These are phyloP conservation scores for Fraxinus latifolia DNA, from an alignment of 305 asterid species.

Conservation along the genomic window DNA sequence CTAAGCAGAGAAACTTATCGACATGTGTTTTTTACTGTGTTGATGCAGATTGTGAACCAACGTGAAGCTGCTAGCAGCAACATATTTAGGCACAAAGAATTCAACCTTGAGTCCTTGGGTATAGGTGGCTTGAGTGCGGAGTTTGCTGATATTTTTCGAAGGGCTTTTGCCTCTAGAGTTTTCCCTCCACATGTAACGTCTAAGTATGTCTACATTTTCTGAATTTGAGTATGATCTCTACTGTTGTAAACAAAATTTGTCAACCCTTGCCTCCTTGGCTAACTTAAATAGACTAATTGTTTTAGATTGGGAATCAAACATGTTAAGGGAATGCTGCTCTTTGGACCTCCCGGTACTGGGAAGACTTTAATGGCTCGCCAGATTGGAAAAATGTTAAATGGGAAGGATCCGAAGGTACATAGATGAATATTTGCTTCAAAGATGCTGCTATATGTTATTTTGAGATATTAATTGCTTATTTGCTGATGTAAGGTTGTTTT, in stretches of 20 bases:
- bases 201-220: constrained; percentile 54
- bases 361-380: constrained; percentile 99
- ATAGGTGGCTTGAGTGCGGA: constrained; percentile 96
- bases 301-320: constrained; percentile 93
- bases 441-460: constrained; percentile 21
- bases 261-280: constrained; percentile 17
- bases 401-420: constrained; percentile 96
- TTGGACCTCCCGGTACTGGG: constrained; percentile 99
- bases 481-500: constrained; percentile 8
- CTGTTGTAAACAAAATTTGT: not conserved
- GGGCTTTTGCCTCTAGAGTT: constrained; percentile 99
- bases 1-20: constrained; percentile 9
- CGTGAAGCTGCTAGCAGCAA: constrained; percentile 96
- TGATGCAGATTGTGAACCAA: constrained; percentile 85
- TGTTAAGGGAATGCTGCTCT: constrained; percentile 97
- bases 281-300: constrained; percentile 22
- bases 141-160: constrained; percentile 94
- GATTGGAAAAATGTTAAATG: constrained; percentile 95
- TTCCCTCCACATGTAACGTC: constrained; percentile 93
- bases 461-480: constrained; percentile 16
- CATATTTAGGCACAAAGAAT: constrained; percentile 86
- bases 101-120: constrained; percentile 85
- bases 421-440: constrained; percentile 10
- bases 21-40: constrained; percentile 19
- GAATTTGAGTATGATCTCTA: constrained; percentile 1